Percentiles rank a stretch among this genome's conserved stretches.
Evolutionary conservation across 2,329 filamentous ascomycete genomes (phyloP).

Genomic region (Scortechinia acanthostroma): DNA sequence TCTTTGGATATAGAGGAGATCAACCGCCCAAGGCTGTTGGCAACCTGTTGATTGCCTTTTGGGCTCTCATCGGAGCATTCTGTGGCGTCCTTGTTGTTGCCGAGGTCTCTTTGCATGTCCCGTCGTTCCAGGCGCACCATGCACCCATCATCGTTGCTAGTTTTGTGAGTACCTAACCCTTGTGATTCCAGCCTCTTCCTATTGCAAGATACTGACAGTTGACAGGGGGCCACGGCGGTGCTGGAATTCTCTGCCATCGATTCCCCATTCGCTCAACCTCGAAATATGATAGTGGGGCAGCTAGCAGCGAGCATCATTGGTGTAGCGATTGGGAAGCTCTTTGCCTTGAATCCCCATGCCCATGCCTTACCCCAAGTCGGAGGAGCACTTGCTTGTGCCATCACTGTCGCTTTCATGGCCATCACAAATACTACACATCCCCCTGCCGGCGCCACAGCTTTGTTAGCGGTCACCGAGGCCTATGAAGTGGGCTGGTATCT

Average conservation of each 20-base stretch:
- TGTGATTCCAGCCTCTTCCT: not conserved
- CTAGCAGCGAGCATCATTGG: constrained; percentile 53
- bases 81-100: not conserved
- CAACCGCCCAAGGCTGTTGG: not conserved
- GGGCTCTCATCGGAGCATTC: not conserved
- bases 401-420: constrained; percentile 57
- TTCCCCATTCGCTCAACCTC: constrained; percentile 67
- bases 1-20: not conserved
- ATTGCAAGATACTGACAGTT: not conserved
- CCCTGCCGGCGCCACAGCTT: constrained; percentile 67
- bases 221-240: constrained; percentile 67
- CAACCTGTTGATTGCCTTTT: not conserved
- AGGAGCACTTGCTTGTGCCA: constrained; percentile 57
- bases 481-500: constrained; percentile 61
- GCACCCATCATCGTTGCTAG: not conserved
- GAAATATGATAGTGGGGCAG: constrained; percentile 64
- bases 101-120: not conserved
- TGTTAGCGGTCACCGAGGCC: constrained; percentile 55
- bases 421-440: constrained; percentile 69
- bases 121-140: not conserved
- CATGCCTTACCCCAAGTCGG: constrained; percentile 53
- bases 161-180: not conserved
- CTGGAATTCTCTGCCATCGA: constrained; percentile 68
- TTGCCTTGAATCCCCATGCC: constrained; percentile 37
- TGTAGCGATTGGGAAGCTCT: constrained; percentile 57